Evolutionary conservation across 768 basidiomycete genomes (phyloP), one percentile per base, ranked within the genome.

Genomic region (Hydnum rufescens): DNA sequence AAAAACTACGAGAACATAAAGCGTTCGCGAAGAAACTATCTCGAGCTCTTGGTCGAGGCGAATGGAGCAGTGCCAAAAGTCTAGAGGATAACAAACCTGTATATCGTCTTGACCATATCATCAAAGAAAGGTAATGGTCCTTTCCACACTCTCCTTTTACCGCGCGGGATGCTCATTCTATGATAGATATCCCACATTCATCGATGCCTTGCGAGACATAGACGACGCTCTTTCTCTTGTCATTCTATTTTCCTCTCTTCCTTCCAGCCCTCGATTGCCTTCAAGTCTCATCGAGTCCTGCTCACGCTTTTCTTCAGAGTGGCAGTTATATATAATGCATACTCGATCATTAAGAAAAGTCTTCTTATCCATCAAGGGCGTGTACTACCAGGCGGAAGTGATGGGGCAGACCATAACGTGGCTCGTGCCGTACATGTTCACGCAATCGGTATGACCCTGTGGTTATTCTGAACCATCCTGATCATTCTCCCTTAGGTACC

Each of bases 371-470:
- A 93, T 99, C 66, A 97, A 97, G 67, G 95, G 95, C 36, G 77
- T 99, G 43, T 99, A 97, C 66, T 96, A 92, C 65, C 92, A 97
- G 67, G 92, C 88, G 5, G 86, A 93, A 63, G 73, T 96, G 25
- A 80, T 89, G 72, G 90, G 86, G 56, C 85, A 96, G 66, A 79
- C 74, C 29, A 75, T 97, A 43, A 92, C 82, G 32, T 99, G 95
- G 95, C 76, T 97, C 29, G 85, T 95, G 19, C 92, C 93, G 1
- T 97, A 95, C 65, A 86, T 87, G 61, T 99, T 99, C 66, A 92
- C 90, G 1, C 95, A 99, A 68, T 80, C 74, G 58, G 90, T 95
- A 60, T 52, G 77, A 65, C 4, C 2, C 4, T 50, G 28, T 6
- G 2, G 18, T 16, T 5, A 50, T 8, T 50, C 25, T 50, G 6